Evolutionary conservation across 345 rosid species (phyloP).

Genomic region (Citrus inodora): DNA sequence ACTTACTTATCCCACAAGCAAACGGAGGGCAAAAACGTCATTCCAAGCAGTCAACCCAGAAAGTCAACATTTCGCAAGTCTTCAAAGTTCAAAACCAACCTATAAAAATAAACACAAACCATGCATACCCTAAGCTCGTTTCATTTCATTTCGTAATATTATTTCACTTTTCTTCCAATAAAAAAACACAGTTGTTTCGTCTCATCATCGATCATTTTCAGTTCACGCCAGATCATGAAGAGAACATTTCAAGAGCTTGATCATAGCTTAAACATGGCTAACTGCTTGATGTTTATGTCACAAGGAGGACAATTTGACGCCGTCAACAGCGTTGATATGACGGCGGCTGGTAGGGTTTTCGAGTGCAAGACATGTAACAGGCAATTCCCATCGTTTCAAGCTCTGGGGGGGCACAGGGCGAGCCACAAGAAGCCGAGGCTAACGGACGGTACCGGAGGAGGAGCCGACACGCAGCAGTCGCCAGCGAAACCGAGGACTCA

Average conservation of each 20-base stretch:
- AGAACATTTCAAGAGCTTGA: slow-evolving; percentile 37
- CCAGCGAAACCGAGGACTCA: slow-evolving; percentile 58
- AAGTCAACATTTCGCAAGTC: slow-evolving; percentile 15
- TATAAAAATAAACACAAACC: slow-evolving; percentile 21
- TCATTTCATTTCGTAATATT: neutral
- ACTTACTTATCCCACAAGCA: slow-evolving; percentile 6
- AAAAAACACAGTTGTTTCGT: neutral
- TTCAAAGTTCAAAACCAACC: neutral
- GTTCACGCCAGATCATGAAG: slow-evolving; percentile 35
- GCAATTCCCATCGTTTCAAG: slow-evolving; percentile 58
- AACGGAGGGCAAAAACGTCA: slow-evolving; percentile 27
- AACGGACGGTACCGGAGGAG: neutral
- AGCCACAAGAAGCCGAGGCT: slow-evolving; percentile 66
- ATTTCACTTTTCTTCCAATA: neutral
- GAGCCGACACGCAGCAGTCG: neutral
- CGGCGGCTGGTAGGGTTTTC: slow-evolving; percentile 34
- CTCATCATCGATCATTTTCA: no score
- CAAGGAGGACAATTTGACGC: slow-evolving; percentile 26
- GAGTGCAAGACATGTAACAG: slow-evolving; percentile 75
- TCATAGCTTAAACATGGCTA: slow-evolving; percentile 35
- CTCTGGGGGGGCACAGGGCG: slow-evolving; percentile 67
- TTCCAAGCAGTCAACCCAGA: slow-evolving; percentile 11
- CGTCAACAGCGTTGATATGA: neutral
- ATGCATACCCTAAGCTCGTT: neutral
- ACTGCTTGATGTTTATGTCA: slow-evolving; percentile 53